phyloP scores from a whole-genome alignment of 441 rosid species.

The Populus hybrid region DNA sequence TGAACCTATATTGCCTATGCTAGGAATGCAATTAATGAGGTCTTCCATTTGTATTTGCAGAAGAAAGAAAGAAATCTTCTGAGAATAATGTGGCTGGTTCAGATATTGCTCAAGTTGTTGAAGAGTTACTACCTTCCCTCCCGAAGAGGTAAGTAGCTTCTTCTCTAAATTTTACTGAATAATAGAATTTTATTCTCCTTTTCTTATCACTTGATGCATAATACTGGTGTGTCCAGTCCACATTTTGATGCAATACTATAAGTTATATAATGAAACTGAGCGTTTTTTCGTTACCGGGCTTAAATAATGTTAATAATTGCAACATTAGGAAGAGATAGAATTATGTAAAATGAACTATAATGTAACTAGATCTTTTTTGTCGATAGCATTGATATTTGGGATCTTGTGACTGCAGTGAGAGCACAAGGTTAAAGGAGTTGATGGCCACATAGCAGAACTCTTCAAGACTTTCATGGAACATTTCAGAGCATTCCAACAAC shows the following conservation, averaged over 20 bases:
- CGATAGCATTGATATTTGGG: neutral
- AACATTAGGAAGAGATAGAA: neutral
- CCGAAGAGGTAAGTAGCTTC: constrained; percentile 42
- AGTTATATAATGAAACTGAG: neutral
- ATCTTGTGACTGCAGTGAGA: constrained; percentile 37
- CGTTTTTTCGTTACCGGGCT: neutral
- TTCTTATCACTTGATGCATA: neutral
- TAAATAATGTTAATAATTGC: neutral
- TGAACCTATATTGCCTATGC: neutral
- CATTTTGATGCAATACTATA: neutral
- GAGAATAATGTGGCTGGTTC: constrained; percentile 29
- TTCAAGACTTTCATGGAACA: neutral
- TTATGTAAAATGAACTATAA: neutral
- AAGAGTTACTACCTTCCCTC: constrained; percentile 50
- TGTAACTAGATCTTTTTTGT: neutral
- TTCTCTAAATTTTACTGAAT: neutral
- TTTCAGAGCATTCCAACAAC: neutral
- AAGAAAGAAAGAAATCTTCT: constrained; percentile 12
- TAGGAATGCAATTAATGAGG: neutral
- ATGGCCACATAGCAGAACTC: constrained; percentile 14
- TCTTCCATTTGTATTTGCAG: constrained; percentile 29
- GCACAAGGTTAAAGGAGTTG: constrained; percentile 45
- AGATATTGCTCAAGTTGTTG: constrained; percentile 26
- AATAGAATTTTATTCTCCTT: neutral
- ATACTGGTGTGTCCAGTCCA: neutral